Evolutionary conservation across 768 basidiomycete species (phyloP).

Genomic region (Suillus tomentosus): DNA sequence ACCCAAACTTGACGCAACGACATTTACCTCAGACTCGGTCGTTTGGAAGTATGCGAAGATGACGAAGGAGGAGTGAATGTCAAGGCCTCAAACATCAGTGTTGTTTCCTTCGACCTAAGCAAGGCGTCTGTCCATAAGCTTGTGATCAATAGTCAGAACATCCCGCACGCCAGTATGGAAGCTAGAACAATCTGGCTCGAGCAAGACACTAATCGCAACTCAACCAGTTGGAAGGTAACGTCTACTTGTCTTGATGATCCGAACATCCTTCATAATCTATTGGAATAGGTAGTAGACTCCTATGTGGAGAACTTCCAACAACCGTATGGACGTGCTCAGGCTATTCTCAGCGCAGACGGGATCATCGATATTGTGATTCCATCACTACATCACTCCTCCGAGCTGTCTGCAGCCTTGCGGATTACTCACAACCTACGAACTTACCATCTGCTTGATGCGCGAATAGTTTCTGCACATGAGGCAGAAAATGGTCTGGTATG

Average conservation of each 20-base stretch:
- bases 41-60: slow-evolving; percentile 9
- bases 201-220: slow-evolving; percentile 5
- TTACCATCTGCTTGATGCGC: slow-evolving; percentile 71
- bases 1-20: background rate
- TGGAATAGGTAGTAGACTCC: background rate
- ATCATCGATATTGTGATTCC: slow-evolving; percentile 62
- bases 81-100: slow-evolving; percentile 28
- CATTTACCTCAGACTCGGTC: slow-evolving; percentile 1
- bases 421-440: slow-evolving; percentile 66
- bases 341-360: slow-evolving; percentile 55
- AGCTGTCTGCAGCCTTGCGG: slow-evolving; percentile 59
- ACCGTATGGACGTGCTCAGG: slow-evolving; percentile 60
- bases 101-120: slow-evolving; percentile 24
- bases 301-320: background rate
- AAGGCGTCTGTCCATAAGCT: slow-evolving; percentile 11
- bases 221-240: background rate
- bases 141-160: slow-evolving; percentile 18
- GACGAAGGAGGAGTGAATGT: slow-evolving; percentile 15
- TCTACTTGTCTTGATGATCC: background rate
- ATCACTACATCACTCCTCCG: slow-evolving; percentile 31
- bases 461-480: slow-evolving; percentile 49
- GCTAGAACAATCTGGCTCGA: slow-evolving; percentile 16
- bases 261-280: background rate
- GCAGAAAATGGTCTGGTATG: slow-evolving; percentile 34
- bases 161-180: background rate